Conservation (phyloP, 495 filamentous ascomycete genomes). For the Penicillium psychrofluorescens region DNA sequence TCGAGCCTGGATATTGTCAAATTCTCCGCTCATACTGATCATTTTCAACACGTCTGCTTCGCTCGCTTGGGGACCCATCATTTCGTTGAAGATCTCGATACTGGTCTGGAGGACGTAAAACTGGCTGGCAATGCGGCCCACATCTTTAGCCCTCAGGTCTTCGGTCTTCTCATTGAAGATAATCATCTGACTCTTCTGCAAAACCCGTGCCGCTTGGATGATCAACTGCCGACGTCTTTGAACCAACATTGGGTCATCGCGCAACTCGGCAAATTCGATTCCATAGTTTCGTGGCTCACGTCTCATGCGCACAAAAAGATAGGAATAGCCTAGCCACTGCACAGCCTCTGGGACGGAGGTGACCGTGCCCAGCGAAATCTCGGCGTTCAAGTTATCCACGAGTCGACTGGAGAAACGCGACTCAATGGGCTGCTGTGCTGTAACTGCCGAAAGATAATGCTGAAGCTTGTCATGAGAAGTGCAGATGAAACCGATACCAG, state of each 20-base stretch:
- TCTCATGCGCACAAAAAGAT: constrained; percentile 93
- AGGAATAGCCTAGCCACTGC: constrained; percentile 96
- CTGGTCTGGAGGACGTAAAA: constrained; percentile 91
- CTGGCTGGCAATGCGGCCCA: constrained; percentile 94
- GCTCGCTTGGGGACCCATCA: constrained; percentile 74
- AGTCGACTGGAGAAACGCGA: constrained; percentile 84
- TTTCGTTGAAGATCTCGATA: constrained; percentile 88
- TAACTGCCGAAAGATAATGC: constrained; percentile 92
- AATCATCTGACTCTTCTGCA: constrained; percentile 95
- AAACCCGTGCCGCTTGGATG: constrained; percentile 73
- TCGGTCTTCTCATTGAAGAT: constrained; percentile 93
- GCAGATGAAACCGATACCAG: constrained; percentile 93
- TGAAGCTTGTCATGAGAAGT: constrained; percentile 85
- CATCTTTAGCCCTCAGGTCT: constrained; percentile 84
- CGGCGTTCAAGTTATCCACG: constrained; percentile 94
- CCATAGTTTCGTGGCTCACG: constrained; percentile 86
- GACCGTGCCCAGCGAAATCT: constrained; percentile 89
- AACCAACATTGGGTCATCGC: constrained; percentile 78
- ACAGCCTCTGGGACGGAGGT: constrained; percentile 91
- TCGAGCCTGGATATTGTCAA: constrained; percentile 89
- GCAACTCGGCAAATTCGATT: constrained; percentile 89
- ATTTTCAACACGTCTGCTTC: constrained; percentile 89
- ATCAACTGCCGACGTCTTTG: constrained; percentile 74
- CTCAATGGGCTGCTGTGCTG: constrained; percentile 92
- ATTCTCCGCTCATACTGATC: constrained; percentile 95